These are phyloP conservation scores for Exophiala lecanii-corni DNA, from an alignment of 2,329 filamentous ascomycete genomes.

Conservation along the genomic window DNA sequence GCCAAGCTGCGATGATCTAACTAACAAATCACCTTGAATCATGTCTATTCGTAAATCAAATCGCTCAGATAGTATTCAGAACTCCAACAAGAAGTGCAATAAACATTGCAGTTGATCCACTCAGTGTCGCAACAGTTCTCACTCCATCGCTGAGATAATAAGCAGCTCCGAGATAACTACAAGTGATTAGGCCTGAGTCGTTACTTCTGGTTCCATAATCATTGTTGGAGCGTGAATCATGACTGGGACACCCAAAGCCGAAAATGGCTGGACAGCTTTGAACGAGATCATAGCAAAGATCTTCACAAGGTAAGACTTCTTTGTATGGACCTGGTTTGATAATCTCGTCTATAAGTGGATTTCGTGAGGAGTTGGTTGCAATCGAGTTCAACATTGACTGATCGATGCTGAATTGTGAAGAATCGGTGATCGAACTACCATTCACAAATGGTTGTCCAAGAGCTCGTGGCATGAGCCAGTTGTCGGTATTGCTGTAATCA, in stretches of 20 bases:
- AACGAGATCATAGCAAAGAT: constrained; percentile 81
- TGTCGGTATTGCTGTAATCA: constrained; percentile 61
- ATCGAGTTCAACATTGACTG: constrained; percentile 28
- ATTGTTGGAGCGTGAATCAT: constrained; percentile 42
- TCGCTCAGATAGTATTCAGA: no score
- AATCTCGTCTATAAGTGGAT: constrained; percentile 63
- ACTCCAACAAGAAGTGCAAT: no score
- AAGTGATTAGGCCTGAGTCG: constrained; percentile 42
- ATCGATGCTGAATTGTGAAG: constrained; percentile 11
- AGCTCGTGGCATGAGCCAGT: constrained; percentile 65
- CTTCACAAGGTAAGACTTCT: constrained; percentile 82
- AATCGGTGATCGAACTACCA: constrained; percentile 49
- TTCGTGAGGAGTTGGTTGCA: constrained; percentile 58
- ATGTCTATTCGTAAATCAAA: no score
- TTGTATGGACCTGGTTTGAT: constrained; percentile 87
- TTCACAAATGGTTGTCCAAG: constrained; percentile 67
- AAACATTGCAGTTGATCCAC: no score
- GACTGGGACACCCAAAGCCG: constrained; percentile 67
- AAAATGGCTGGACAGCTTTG: constrained; percentile 76
- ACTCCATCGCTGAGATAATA: constrained; percentile 48
- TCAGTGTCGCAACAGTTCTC: no score
- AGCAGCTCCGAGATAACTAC: constrained; percentile 60
- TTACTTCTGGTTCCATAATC: constrained; percentile 47
- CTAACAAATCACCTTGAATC: no score
- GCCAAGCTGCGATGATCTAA: no score